phyloP scores from a whole-genome alignment of 768 basidiomycete species.

The Boletus eberwhitei region DNA sequence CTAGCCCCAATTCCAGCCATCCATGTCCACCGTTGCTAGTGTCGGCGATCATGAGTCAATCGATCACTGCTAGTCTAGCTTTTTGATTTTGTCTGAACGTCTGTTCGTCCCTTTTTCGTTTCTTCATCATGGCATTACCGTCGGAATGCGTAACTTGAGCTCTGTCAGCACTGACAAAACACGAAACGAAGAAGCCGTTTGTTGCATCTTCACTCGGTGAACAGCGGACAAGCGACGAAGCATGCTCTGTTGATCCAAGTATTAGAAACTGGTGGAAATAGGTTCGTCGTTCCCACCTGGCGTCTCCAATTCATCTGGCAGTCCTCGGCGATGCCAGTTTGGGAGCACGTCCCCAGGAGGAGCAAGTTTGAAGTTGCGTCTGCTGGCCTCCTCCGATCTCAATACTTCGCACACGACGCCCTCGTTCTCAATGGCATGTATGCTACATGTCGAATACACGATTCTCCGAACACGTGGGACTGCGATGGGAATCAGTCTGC shows the following conservation, averaged over 20 bases:
- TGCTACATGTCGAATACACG: conserved; percentile 97
- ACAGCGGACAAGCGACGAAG: conserved; percentile 66
- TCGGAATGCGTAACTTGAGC: not conserved
- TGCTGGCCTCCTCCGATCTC: conserved; percentile 61
- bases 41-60: not conserved
- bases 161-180: conserved; percentile 50
- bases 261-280: not conserved
- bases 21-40: conserved; percentile 5
- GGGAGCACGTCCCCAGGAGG: conserved; percentile 66
- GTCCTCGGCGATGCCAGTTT: conserved; percentile 78
- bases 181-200: conserved; percentile 98
- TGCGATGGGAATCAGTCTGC: conserved; percentile 30
- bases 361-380: conserved; percentile 66
- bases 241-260: conserved; percentile 41
- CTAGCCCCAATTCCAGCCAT: conserved; percentile 15
- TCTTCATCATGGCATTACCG: conserved; percentile 12
- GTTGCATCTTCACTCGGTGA: conserved; percentile 80
- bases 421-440: conserved; percentile 91
- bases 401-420: conserved; percentile 79
- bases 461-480: conserved; percentile 77
- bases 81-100: conserved; percentile 20
- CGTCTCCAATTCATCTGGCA: conserved; percentile 57
- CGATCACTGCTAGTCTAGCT: conserved; percentile 12
- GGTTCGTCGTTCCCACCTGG: conserved; percentile 38
- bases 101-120: conserved; percentile 26